phyloP scores from a whole-genome alignment of 306 rosid genomes.

The Cucumis melo region DNA sequence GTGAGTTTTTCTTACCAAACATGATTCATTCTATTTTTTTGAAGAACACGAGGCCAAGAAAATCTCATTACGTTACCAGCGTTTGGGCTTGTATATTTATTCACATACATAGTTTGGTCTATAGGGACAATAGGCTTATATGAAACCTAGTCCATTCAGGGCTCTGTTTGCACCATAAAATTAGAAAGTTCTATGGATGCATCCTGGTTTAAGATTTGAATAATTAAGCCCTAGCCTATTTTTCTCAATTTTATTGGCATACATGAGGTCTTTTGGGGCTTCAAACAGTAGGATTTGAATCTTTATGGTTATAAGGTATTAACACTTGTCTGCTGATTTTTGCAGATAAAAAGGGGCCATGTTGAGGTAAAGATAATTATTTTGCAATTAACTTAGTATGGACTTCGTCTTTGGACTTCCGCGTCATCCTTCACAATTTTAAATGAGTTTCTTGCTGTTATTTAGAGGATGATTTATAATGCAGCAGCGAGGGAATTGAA shows the following conservation, averaged over 20 bases:
- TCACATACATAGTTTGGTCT: constrained; percentile 7
- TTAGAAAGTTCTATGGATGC: neutral
- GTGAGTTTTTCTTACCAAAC: constrained; percentile 33
- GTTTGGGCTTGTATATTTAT: neutral
- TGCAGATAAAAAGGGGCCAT: constrained; percentile 72
- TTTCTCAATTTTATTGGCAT: neutral
- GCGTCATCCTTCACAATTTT: neutral
- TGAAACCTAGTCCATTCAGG: neutral
- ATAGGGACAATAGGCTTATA: neutral
- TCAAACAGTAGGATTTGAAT: neutral
- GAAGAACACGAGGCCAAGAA: neutral
- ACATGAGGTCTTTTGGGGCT: neutral
- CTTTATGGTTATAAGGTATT: constrained; percentile 2
- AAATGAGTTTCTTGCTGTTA: neutral
- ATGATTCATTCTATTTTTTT: neutral
- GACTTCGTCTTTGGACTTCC: neutral
- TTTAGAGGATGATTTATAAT: neutral
- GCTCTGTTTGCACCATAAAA: neutral
- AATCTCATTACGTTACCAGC: neutral
- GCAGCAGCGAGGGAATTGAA: neutral
- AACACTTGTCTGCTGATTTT: constrained; percentile 21
- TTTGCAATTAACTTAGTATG: neutral
- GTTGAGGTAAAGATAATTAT: constrained; percentile 42
- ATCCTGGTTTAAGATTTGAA: neutral
- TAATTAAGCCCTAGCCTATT: neutral